Conservation (phyloP, 2,329 filamentous ascomycete genomes). For the Fusarium siculi region DNA sequence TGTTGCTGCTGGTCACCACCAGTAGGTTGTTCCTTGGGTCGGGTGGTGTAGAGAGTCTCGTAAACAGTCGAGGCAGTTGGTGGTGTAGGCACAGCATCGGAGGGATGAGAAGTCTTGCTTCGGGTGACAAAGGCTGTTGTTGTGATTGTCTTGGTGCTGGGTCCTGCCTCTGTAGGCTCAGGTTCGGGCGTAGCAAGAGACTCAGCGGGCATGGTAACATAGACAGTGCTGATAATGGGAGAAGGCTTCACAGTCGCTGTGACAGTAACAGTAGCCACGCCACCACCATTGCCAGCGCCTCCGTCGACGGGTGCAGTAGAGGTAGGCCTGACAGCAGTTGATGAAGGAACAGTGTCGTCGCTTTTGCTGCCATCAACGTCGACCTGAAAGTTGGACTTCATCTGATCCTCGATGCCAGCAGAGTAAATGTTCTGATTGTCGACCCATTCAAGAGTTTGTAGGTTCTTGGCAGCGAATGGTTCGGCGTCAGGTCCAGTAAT, state of each 20-base stretch:
- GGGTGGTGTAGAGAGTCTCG: slow-evolving; percentile 34
- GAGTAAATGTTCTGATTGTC: slow-evolving; percentile 54
- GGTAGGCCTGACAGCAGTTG: slow-evolving; percentile 21
- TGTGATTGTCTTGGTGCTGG: slow-evolving; percentile 36
- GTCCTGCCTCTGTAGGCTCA: slow-evolving; percentile 19
- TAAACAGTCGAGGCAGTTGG: slow-evolving; percentile 32
- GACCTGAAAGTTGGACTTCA: slow-evolving; percentile 59
- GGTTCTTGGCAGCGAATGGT: slow-evolving; percentile 38
- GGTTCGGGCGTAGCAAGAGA: slow-evolving; percentile 19
- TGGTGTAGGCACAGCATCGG: slow-evolving; percentile 13
- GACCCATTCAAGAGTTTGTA: slow-evolving; percentile 46
- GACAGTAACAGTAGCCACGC: slow-evolving; percentile 45
- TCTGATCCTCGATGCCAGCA: slow-evolving; percentile 58
- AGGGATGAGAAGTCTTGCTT: slow-evolving; percentile 8
- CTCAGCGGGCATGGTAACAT: slow-evolving; percentile 49
- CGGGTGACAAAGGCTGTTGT: slow-evolving; percentile 37
- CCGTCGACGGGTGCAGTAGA: slow-evolving; percentile 24
- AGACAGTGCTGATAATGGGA: slow-evolving; percentile 53
- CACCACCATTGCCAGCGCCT: slow-evolving; percentile 19
- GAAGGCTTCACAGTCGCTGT: slow-evolving; percentile 53
- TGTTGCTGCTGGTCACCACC: slow-evolving; percentile 8
- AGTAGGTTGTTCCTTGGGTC: slow-evolving; percentile 21
- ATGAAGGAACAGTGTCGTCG: slow-evolving; percentile 32
- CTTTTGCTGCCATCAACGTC: slow-evolving; percentile 46
- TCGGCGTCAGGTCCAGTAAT: slow-evolving; percentile 44